These are phyloP conservation scores for Penicillium sp. DNA, from an alignment of 2,329 filamentous ascomycete genomes.

Conservation along the genomic window DNA sequence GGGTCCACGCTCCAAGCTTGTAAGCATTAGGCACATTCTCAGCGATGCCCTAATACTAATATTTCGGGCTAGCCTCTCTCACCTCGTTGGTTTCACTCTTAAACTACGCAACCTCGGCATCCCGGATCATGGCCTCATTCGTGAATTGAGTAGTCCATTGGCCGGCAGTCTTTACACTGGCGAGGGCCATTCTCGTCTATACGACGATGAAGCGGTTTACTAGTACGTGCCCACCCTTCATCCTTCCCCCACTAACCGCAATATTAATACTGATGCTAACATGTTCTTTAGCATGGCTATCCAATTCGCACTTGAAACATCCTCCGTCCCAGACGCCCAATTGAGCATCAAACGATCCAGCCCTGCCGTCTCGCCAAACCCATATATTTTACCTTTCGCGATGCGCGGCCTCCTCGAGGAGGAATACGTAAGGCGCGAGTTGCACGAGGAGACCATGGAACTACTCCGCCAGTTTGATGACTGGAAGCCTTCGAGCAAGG, in stretches of 20 bases:
- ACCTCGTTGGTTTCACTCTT: conserved; percentile 88
- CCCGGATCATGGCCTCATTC: conserved; percentile 88
- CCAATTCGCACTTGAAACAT: conserved; percentile 73
- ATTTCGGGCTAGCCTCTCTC: conserved; percentile 62
- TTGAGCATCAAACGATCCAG: conserved; percentile 57
- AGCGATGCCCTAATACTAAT: conserved; percentile 4
- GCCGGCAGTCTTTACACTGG: conserved; percentile 90
- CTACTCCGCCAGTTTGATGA: conserved; percentile 86
- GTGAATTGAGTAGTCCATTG: conserved; percentile 83
- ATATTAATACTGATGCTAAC: conserved; percentile 2
- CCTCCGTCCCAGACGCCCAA: conserved; percentile 50
- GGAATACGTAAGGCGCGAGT: conserved; percentile 79
- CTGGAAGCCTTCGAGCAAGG: conserved; percentile 89
- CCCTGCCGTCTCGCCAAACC: conserved; percentile 60
- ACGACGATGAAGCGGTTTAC: conserved; percentile 87
- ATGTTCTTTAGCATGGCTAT: conserved; percentile 61
- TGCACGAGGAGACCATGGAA: conserved; percentile 74
- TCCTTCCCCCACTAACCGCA: neutral
- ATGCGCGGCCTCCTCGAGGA: conserved; percentile 93
- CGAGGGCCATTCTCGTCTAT: conserved; percentile 89
- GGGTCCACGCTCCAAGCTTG: conserved; percentile 91
- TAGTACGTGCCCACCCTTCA: conserved; percentile 51
- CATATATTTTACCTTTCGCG: conserved; percentile 91
- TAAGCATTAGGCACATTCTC: conserved; percentile 38
- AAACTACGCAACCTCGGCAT: conserved; percentile 93